These are phyloP conservation scores for Penicillium verhagenii DNA, from an alignment of 495 filamentous ascomycete species.

Conservation along the genomic window DNA sequence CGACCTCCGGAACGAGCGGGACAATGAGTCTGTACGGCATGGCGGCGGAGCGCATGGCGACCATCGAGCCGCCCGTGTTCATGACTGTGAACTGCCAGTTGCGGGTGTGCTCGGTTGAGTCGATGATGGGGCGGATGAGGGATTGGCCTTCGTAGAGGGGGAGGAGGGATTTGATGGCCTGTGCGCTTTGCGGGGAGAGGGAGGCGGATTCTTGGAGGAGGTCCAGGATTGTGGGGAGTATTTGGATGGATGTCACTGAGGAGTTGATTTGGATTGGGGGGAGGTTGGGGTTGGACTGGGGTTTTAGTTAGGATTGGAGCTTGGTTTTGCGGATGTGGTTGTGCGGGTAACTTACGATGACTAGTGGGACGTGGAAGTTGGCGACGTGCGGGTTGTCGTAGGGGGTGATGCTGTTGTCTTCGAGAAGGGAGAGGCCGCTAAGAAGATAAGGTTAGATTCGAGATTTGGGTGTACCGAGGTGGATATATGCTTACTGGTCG, in stretches of 20 bases:
- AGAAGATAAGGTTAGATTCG: conserved; percentile 9
- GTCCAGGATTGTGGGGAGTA: conserved; percentile 52
- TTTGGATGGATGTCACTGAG: conserved; percentile 45
- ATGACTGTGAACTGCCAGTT: conserved; percentile 48
- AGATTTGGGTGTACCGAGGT: neutral
- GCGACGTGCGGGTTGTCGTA: conserved; percentile 52
- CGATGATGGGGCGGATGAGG: conserved; percentile 40
- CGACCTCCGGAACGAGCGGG: conserved; percentile 38
- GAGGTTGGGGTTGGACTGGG: conserved; percentile 41
- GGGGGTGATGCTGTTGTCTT: conserved; percentile 43
- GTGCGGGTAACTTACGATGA: conserved; percentile 26
- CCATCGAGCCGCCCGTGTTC: conserved; percentile 43
- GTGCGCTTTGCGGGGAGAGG: conserved; percentile 28
- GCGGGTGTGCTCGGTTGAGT: conserved; percentile 31
- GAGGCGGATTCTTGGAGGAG: conserved; percentile 46
- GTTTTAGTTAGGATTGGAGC: neutral
- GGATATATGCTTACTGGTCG: conserved; percentile 33
- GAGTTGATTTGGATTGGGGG: conserved; percentile 42
- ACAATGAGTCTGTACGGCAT: conserved; percentile 40
- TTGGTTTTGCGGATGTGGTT: neutral
- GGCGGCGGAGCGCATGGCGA: conserved; percentile 40
- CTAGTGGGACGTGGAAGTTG: conserved; percentile 51
- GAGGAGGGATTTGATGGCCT: conserved; percentile 35
- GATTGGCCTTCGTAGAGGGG: conserved; percentile 49
- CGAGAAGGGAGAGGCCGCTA: conserved; percentile 43